These are phyloP conservation scores for Starmerella roubikii DNA, from an alignment of 805 yeast genomes.

Conservation along the genomic window DNA sequence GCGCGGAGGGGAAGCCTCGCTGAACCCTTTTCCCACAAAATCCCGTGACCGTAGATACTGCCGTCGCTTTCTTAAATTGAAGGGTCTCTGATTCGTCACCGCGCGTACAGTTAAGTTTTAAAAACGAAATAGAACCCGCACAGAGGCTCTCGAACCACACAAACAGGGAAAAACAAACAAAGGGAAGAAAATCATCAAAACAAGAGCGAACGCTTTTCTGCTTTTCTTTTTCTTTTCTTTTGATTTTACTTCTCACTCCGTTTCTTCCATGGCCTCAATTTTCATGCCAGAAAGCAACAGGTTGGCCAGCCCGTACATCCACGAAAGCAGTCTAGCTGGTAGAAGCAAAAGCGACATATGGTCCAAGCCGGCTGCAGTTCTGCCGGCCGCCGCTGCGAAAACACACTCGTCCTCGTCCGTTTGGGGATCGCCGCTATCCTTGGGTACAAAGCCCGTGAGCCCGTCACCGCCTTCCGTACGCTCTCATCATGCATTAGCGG, in stretches of 20 bases:
- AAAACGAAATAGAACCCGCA: too few species aligned
- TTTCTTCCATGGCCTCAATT: slow-evolving; percentile 10
- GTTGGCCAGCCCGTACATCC: slow-evolving; percentile 5
- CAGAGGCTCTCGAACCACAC: too few species aligned
- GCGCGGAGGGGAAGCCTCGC: too few species aligned
- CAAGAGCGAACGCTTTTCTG: background rate
- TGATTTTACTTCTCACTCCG: background rate
- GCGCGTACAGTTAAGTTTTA: background rate
- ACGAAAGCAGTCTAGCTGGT: slow-evolving; percentile 1
- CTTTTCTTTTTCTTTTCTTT: too few species aligned
- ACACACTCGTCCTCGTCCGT: slow-evolving; percentile 7
- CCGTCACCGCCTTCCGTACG: too few species aligned
- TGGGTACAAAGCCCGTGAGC: too few species aligned
- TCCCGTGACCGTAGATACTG: background rate
- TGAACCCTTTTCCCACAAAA: too few species aligned
- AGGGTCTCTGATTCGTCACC: slow-evolving; percentile 3
- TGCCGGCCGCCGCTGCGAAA: slow-evolving; percentile 12
- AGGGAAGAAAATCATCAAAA: background rate
- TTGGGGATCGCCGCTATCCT: slow-evolving; percentile 14
- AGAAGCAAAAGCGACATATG: slow-evolving; percentile 6
- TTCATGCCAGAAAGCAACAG: slow-evolving; percentile 12
- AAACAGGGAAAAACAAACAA: too few species aligned
- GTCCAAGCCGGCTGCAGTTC: slow-evolving; percentile 10
- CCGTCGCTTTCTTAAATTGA: background rate
- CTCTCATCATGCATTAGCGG: slow-evolving; percentile 8